Conservation (phyloP, 768 basidiomycete species). For the Pleurotus cornucopiae region DNA sequence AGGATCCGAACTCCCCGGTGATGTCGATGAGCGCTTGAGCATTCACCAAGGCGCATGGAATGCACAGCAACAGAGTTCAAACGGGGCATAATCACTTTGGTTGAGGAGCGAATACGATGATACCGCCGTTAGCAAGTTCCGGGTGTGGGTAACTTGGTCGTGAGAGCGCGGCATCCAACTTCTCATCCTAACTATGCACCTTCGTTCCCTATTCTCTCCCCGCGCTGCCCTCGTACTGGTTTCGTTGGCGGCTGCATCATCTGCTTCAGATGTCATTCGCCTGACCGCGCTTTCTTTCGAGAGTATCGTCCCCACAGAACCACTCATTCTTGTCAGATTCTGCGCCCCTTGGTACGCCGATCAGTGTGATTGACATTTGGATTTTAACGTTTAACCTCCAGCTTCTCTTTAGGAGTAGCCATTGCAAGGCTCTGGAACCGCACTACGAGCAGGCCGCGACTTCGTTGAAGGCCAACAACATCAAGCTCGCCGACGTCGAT, state of each 20-base stretch:
- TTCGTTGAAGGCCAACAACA: constrained; percentile 80
- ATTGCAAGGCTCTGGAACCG: constrained; percentile 93
- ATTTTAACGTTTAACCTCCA: neutral
- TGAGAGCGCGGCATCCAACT: no score
- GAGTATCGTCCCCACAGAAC: constrained; percentile 55
- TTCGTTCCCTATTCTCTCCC: constrained; percentile 49
- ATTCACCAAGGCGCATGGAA: no score
- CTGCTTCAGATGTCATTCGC: constrained; percentile 76
- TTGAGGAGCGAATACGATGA: no score
- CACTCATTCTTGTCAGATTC: constrained; percentile 92
- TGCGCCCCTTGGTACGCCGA: constrained; percentile 73
- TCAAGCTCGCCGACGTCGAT: constrained; percentile 94
- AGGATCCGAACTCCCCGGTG: no score
- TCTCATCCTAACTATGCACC: constrained; percentile 50
- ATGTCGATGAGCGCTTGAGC: no score
- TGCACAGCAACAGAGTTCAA: no score
- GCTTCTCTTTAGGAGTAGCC: constrained; percentile 71
- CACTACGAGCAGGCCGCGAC: constrained; percentile 95
- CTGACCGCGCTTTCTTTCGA: constrained; percentile 71
- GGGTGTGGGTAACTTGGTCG: no score
- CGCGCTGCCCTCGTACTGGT: constrained; percentile 43
- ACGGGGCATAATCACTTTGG: no score
- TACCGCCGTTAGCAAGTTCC: no score
- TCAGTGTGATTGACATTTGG: neutral
- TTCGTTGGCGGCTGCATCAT: constrained; percentile 47